Conservation (phyloP, 306 rosid genomes). For the Lotus japonicus region DNA sequence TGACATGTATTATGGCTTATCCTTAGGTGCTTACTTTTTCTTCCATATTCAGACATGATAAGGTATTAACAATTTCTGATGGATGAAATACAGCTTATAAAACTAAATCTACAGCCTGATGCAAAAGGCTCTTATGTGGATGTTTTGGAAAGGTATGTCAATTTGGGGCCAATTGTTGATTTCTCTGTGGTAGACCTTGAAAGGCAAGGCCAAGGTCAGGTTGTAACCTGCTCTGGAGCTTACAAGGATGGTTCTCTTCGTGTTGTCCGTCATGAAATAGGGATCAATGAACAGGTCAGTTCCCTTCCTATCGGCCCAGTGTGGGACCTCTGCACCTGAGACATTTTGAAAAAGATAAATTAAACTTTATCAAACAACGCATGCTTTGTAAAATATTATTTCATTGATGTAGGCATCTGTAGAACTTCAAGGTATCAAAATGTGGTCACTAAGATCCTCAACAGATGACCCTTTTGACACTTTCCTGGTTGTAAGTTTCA, state of each 20-base stretch:
- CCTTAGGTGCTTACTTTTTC: not conserved
- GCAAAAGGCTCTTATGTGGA: conserved; percentile 92
- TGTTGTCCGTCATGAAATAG: conserved; percentile 84
- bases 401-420: conserved; percentile 71
- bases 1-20: no score
- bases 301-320: not conserved
- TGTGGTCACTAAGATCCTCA: conserved; percentile 95
- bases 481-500: conserved; percentile 90
- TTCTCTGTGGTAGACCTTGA: conserved; percentile 98
- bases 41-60: conserved; percentile 12
- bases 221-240: conserved; percentile 99
- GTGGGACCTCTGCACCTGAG: not conserved
- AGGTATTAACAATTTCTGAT: conserved; percentile 28
- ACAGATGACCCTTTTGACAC: conserved; percentile 92
- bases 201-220: conserved; percentile 99
- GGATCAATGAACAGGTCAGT: conserved; percentile 92
- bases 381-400: conserved; percentile 1
- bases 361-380: not conserved
- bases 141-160: conserved; percentile 85
- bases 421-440: conserved; percentile 97
- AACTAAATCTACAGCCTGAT: conserved; percentile 80
- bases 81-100: conserved; percentile 69
- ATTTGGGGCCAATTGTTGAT: conserved; percentile 97
- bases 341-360: not conserved
- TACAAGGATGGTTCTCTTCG: conserved; percentile 99